Evolutionary conservation across 106 monocot genomes (phyloP).

Genomic region (Allium sativum): DNA sequence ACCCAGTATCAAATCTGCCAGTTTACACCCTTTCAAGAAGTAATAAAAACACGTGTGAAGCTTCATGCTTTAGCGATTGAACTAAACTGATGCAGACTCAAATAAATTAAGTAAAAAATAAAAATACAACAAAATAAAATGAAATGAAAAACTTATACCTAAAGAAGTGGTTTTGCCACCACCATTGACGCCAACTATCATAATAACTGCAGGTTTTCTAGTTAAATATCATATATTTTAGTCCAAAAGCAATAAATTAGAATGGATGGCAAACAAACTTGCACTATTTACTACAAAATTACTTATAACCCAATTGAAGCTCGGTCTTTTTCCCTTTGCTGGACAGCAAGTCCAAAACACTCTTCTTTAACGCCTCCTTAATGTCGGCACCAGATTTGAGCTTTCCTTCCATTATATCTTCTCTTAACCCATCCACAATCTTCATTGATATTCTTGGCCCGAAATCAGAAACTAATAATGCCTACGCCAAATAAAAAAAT

Average conservation of each 20-base stretch:
- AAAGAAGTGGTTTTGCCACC: slow-evolving; percentile 96
- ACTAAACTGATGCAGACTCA: no score
- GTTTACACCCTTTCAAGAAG: no score
- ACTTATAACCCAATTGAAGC: slow-evolving; percentile 88
- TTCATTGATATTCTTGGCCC: slow-evolving; percentile 87
- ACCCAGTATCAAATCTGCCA: no score
- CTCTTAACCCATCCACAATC: slow-evolving; percentile 71
- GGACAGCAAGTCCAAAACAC: slow-evolving; percentile 58
- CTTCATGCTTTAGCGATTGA: no score
- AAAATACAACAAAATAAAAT: not conserved
- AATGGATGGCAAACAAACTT: no score
- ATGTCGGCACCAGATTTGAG: slow-evolving; percentile 88
- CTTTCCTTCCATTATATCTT: slow-evolving; percentile 67
- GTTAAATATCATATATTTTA: not conserved
- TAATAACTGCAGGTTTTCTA: slow-evolving; percentile 94
- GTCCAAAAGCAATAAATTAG: no score
- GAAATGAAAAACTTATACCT: slow-evolving; percentile 33
- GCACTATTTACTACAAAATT: not conserved
- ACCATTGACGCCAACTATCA: slow-evolving; percentile 97
- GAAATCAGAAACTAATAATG: slow-evolving; percentile 80
- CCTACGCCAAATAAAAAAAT: slow-evolving; percentile 20
- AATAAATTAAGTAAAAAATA: not conserved
- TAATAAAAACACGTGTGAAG: no score
- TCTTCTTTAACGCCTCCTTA: slow-evolving; percentile 78
- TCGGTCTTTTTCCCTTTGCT: slow-evolving; percentile 62